Percentiles rank a stretch among this genome's conserved stretches.
Evolutionary conservation across 2,329 filamentous ascomycete genomes (phyloP).

Genomic region (Colletotrichum graminicola): DNA sequence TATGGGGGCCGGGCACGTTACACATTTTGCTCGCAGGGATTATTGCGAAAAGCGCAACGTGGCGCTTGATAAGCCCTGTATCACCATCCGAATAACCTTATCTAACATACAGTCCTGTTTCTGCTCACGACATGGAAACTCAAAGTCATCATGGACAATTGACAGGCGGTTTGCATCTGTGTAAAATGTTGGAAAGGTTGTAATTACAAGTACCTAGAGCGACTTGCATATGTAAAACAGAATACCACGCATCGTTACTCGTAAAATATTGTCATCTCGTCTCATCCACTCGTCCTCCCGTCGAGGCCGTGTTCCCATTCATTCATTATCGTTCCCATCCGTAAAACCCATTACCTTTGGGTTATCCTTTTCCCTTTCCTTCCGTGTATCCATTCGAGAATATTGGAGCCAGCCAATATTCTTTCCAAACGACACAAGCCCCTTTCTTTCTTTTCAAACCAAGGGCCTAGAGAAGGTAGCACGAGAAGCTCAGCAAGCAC

Average conservation of each 20-base stretch:
- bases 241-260: conserved; percentile 23
- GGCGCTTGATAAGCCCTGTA: not conserved
- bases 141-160: not conserved
- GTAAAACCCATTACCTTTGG: not conserved
- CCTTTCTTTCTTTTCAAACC: not conserved
- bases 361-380: conserved; percentile 1
- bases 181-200: conserved; percentile 5
- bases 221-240: conserved; percentile 12
- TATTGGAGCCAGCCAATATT: conserved; percentile 29
- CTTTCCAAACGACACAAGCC: not conserved
- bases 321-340: conserved; percentile 8
- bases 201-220: conserved; percentile 36
- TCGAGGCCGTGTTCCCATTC: not conserved
- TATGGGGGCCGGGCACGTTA: not conserved
- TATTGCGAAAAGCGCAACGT: not conserved
- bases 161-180: too few species aligned
- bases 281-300: not conserved
- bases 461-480: not conserved
- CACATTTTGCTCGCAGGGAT: not conserved
- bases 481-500: conserved; percentile 51
- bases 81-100: not conserved
- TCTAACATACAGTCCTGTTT: not conserved
- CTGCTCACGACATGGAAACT: not conserved
- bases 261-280: conserved; percentile 19
- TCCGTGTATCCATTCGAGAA: conserved; percentile 13